phyloP scores from a whole-genome alignment of 2,329 filamentous ascomycete genomes.

The Aspergillaceae sp. region DNA sequence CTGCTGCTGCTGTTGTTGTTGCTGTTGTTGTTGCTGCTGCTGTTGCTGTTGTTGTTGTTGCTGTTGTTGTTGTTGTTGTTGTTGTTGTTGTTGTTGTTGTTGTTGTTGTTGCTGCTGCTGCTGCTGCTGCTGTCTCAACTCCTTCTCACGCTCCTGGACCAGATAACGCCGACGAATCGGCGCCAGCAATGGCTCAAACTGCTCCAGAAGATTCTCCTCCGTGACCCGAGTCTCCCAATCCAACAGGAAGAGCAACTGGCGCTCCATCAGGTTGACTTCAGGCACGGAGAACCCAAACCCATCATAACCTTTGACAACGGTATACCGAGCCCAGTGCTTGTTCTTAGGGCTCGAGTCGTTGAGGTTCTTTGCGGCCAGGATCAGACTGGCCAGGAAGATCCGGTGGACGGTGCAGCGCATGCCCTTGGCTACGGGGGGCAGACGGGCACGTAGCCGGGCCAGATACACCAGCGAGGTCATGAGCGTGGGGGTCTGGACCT shows the following conservation, averaged over 20 bases:
- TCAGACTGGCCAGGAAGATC: conserved; percentile 70
- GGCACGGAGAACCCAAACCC: conserved; percentile 86
- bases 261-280: conserved; percentile 99
- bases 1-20: too few species aligned
- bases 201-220: conserved; percentile 74
- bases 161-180: conserved; percentile 61
- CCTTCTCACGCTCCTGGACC: conserved; percentile 42
- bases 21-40: background rate
- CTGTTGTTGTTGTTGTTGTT: too few species aligned
- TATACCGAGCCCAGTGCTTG: conserved; percentile 99
- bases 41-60: conserved; percentile 10
- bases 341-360: conserved; percentile 99
- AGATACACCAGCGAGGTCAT: conserved; percentile 98
- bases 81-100: conserved; percentile 4
- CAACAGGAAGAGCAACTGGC: conserved; percentile 88
- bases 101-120: background rate
- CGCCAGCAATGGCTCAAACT: conserved; percentile 79
- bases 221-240: conserved; percentile 89
- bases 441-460: conserved; percentile 67
- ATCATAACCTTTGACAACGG: conserved; percentile 60
- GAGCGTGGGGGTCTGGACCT: conserved; percentile 92
- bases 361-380: conserved; percentile 83
- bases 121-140: conserved; percentile 16
- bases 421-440: conserved; percentile 91
- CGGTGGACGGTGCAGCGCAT: conserved; percentile 94